Evolutionary conservation across 2,329 filamentous ascomycete genomes (phyloP).

Genomic region (Penicillium sp.): DNA sequence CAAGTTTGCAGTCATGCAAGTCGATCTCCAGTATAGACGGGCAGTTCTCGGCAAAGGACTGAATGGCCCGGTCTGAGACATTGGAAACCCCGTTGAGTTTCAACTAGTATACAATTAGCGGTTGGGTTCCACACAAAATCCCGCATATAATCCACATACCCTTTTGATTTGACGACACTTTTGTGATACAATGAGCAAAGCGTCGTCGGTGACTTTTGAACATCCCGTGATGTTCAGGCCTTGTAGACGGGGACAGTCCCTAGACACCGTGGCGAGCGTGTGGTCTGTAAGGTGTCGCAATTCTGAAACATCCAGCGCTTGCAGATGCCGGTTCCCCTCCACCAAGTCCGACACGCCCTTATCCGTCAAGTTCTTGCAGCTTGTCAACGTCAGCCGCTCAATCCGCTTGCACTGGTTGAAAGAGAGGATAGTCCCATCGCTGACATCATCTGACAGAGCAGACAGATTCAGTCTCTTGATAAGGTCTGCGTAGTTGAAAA

Average conservation of each 20-base stretch:
- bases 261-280: constrained; percentile 74
- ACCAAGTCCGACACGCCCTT: constrained; percentile 77
- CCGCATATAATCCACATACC: constrained; percentile 51
- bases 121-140: not conserved
- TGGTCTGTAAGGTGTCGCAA: constrained; percentile 76
- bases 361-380: constrained; percentile 83
- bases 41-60: constrained; percentile 84
- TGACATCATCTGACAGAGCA: constrained; percentile 71
- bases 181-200: constrained; percentile 75
- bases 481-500: constrained; percentile 85
- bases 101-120: constrained; percentile 54
- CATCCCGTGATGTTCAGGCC: constrained; percentile 92
- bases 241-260: constrained; percentile 80
- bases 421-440: constrained; percentile 83
- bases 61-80: constrained; percentile 76
- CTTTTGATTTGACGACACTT: constrained; percentile 85
- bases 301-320: constrained; percentile 87
- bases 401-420: constrained; percentile 84
- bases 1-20: constrained; percentile 76
- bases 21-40: constrained; percentile 96
- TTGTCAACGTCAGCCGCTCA: constrained; percentile 88
- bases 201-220: constrained; percentile 79
- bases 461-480: constrained; percentile 92
- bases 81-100: constrained; percentile 94
- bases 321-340: constrained; percentile 72